A percentile compares a stretch with the other conserved stretches of the same genome.
These are phyloP conservation scores for Boletus bicolor DNA, from an alignment of 768 basidiomycete genomes.

Conservation along the genomic window DNA sequence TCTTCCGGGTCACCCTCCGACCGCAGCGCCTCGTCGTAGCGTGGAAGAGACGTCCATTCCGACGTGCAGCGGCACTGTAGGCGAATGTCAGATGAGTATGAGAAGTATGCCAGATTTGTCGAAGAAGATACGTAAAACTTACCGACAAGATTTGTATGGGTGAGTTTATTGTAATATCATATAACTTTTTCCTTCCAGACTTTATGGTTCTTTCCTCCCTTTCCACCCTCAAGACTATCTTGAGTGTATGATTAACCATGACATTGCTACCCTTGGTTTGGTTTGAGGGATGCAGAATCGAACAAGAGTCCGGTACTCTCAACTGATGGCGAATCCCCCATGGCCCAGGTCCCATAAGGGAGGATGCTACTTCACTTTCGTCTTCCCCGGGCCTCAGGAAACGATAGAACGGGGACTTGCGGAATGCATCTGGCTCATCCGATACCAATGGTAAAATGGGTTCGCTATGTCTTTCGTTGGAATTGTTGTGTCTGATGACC, in stretches of 20 bases:
- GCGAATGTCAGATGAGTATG: not conserved
- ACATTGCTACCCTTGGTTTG: slow-evolving; percentile 59
- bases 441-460: slow-evolving; percentile 79
- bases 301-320: slow-evolving; percentile 64
- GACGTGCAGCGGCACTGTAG: slow-evolving; percentile 76
- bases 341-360: slow-evolving; percentile 76
- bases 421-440: slow-evolving; percentile 60
- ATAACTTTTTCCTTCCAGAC: slow-evolving; percentile 72
- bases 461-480: slow-evolving; percentile 45
- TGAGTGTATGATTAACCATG: slow-evolving; percentile 69
- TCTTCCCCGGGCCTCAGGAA: slow-evolving; percentile 49
- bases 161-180: slow-evolving; percentile 82
- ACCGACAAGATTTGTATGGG: slow-evolving; percentile 88
- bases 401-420: slow-evolving; percentile 61
- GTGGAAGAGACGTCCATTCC: slow-evolving; percentile 75
- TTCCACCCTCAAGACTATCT: slow-evolving; percentile 80
- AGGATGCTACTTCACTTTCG: slow-evolving; percentile 54
- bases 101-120: not conserved
- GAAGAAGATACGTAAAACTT: slow-evolving; percentile 29
- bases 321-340: slow-evolving; percentile 77
- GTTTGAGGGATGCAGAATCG: slow-evolving; percentile 70
- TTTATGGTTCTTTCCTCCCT: slow-evolving; percentile 71
- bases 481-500: slow-evolving; percentile 44
- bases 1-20: slow-evolving; percentile 9
- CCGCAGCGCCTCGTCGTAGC: slow-evolving; percentile 49